Base-by-base conservation (phyloP, 2,329 filamentous ascomycete genomes). In the Septoria petroselini region DNA sequence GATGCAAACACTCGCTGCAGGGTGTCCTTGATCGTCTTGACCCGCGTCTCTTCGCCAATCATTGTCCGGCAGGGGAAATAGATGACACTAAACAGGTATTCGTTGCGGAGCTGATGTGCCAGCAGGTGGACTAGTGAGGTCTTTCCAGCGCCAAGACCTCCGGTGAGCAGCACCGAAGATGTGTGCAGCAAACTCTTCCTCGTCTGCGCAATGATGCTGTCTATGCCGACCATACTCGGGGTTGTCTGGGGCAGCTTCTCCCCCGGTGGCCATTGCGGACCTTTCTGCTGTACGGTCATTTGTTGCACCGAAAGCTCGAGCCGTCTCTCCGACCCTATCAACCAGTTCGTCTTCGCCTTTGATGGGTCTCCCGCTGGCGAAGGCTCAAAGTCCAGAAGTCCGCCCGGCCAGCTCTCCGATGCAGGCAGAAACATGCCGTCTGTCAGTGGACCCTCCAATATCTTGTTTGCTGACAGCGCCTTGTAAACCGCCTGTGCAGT, bases 21-120 rank as follows among this genome's bases (percentile, higher is more conserved):
- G 0, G 83, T 93, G 63, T 97, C 91, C 64, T 95, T 96, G 70
- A 98, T 88, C 0, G 86, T 88, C 2, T 89, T 86, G 11, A 96
- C 82, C 50, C 91, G 81, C 31, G 85, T 94, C 67, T 98, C 93
- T 53, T 97, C 91, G 1, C 86, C 95, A 21, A 95, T 85, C 3
- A 96, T 76, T 54, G 87, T 91, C 21, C 87, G 82, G 62, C 91
- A 97, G 0, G 89, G 81, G 58, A 95, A 90, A 69, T 95, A 95
- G 3, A 85, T 83, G 1, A 86, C 85, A 65, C 94, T 85, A 65
- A 88, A 95, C 0, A 96, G 74, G 44, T 81, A 79, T 38, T 89
- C 82, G 45, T 78, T 78, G 18, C 86, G 82, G 46, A 98, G 73
- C 33, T 78, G 79, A 63, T 88, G 82, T 1, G 86, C 88, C 21